Evolutionary conservation across 1,139 yeast genomes (phyloP), one percentile per base, ranked within the genome.

Genomic region (Scheffersomyces illinoinensis): DNA sequence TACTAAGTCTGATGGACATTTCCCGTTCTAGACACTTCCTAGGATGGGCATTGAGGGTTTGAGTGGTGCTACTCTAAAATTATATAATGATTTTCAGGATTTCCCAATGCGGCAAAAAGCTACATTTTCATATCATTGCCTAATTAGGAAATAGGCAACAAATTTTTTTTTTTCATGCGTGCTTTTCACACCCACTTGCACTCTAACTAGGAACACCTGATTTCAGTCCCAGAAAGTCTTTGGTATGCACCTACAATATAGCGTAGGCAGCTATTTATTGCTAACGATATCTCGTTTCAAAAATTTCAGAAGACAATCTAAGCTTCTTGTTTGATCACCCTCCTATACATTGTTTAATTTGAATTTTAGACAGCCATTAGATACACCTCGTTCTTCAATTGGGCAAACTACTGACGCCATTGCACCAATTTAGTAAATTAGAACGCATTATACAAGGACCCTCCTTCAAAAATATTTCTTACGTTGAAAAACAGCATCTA

Each of bases 71-170:
- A 33, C 17, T 12, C 17, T 33, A 33, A 33, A 10, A 33, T 33
- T 8, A 8, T 14, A 14, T 2, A 33, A 33, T 14, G 43, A 33
- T 33, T 33, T 33, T 8, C 43, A 33, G 14, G 43, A 33, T 33
- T 48, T 48, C 51, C 51, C 51, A 48, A 48, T 20, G 24, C 26
- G 26, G 51, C 21, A 20, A 48, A 48, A 48, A 24, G 26, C 43
- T 33, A n/a, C 47, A 52, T 26, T 52, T 53, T 26, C 58, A 57
- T 57, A 54, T 57, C 58, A 54, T 57, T 59, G 18, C 61, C 60
- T 50, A 39, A 33, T 59, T 55, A 54, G 61, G 61, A 55, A 59
- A 56, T 54, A 57, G 24, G 24, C 48, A 48, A 48, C 51, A 48
- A n/a, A 8, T 48, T 48, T 48, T 48, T 48, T 21, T 48, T 48